Base-by-base conservation (phyloP, 1,139 yeast species). In the Pichia norvegensis region DNA sequence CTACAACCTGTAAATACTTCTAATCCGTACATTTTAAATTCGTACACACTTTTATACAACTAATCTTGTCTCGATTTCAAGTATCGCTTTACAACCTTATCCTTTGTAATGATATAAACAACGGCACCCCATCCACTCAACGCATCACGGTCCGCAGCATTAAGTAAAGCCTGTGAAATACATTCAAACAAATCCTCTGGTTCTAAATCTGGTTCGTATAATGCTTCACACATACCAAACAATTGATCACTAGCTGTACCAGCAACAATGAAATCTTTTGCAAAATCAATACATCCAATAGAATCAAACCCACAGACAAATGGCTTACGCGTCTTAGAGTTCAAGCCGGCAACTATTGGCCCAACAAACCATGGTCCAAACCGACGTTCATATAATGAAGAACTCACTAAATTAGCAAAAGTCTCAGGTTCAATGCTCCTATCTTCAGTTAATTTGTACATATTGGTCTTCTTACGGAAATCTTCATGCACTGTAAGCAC, bases 111-210 rank as follows among this genome's bases (percentile, higher is more conserved):
- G 50, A 94, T 71, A 66, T 92, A 90, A 36, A 94, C 98, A 31
- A 86, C 85, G 16, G 95, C 97, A 60, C 99, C 99, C 97, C 97
- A 92, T 52, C 98, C 98, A 43, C 95, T 82, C 53, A 94, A 74
- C 7, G 97, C 95, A 68, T 94, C 98, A 73, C 99, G 84, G 66
- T 94, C 99, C 39, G 85, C 95, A 21, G 97, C 97, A 65, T 85
- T 88, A 68, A 92, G 73, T 53, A 94, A 70, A 0, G 97, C 90
- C 68, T 94, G 99, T 58, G 95, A 83, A 57, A 90, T 85, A 40
- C 97, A 90, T 66, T 94, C 98, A 64, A 94, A 94, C 60, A 94
- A 73, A 64, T 92, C 97, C 56, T 94, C 98, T 5, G 98, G 92
- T 65, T 80, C 97, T 58, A 92, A 73, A 61, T 84, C 70, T 36